Base-by-base conservation (phyloP, 768 basidiomycete genomes). In the Suillus clintonianus region DNA sequence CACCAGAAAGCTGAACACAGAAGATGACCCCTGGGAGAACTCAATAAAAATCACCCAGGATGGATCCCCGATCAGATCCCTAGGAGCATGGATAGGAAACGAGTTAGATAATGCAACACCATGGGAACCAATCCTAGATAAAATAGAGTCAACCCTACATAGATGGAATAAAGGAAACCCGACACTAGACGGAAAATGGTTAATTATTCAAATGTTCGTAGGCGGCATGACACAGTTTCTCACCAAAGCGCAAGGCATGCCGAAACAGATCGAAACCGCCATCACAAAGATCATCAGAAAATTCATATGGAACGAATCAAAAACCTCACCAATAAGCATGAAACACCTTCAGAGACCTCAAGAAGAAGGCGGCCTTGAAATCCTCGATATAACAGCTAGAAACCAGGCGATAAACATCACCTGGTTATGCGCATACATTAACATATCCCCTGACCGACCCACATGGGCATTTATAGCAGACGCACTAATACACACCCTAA, bases 61-160 rank as follows among this genome's bases (percentile, higher is more conserved):
- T 15, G 69, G 74, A 0, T 69, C 71, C 30, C 58, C 74, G 0
- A 67, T 76, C 0, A 14, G 79, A 22, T 65, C 76, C 0, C 74
- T 81, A 1, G 79, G 80, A 0, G 73, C 75, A 0, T 76, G 56
- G 51, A 45, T 77, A 0, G 79, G 80, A 0, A 77, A 80, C 56
- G 57, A 61, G 0, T 43, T 72, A 2, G 58, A 76, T 13, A 37
- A 70, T 2, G 43, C 59, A 0, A 62, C 34, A 0, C 39, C 71
- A 14, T 80, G 79, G 80, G 61, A 63, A 1, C 68, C 70, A 0
- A 65, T 63, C 0, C 10, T 78, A 2, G 74, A 77, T 14, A 76
- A 72, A 57, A 71, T 79, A 2, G 61, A 69, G 4, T 15, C 15
- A 1, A 3, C 9, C 0, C 69, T 79, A 0, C 56, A 56, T 0